A percentile compares a stretch with the other conserved stretches of the same genome.
phyloP scores from a whole-genome alignment of 2,329 filamentous ascomycete genomes.

The Pseudogymnoascus sp. region DNA sequence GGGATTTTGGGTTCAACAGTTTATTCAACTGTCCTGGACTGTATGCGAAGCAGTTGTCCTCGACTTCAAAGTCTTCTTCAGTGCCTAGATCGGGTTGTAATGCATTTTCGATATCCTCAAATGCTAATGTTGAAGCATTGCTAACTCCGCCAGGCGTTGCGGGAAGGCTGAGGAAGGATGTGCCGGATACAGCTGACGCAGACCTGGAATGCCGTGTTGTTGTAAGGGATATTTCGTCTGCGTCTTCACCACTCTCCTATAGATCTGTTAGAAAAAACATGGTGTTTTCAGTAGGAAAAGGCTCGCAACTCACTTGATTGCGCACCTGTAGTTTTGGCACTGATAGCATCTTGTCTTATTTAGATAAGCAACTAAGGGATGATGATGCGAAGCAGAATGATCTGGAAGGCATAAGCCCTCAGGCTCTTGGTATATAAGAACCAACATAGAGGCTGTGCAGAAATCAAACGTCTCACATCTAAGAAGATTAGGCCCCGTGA shows the following conservation, averaged over 20 bases:
- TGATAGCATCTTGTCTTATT: background rate
- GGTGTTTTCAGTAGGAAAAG: background rate
- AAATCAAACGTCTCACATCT: background rate
- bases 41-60: slow-evolving; percentile 47
- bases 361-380: background rate
- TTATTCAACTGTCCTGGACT: slow-evolving; percentile 46
- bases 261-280: background rate
- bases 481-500: background rate
- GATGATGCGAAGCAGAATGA: background rate
- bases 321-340: background rate
- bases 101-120: slow-evolving; percentile 32
- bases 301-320: background rate
- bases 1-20: slow-evolving; percentile 43
- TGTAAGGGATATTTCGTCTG: background rate
- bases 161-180: slow-evolving; percentile 3
- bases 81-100: slow-evolving; percentile 44
- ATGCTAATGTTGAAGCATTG: background rate
- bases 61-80: slow-evolving; percentile 42
- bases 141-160: background rate
- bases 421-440: background rate
- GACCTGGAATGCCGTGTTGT: background rate
- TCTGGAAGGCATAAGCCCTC: background rate
- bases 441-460: slow-evolving; percentile 1
- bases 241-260: background rate
- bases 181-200: background rate